A percentile compares a stretch with the other conserved stretches of the same genome.
These are phyloP conservation scores for Avena sativa DNA, from an alignment of 176 grass and related monocot species.

Conservation along the genomic window DNA sequence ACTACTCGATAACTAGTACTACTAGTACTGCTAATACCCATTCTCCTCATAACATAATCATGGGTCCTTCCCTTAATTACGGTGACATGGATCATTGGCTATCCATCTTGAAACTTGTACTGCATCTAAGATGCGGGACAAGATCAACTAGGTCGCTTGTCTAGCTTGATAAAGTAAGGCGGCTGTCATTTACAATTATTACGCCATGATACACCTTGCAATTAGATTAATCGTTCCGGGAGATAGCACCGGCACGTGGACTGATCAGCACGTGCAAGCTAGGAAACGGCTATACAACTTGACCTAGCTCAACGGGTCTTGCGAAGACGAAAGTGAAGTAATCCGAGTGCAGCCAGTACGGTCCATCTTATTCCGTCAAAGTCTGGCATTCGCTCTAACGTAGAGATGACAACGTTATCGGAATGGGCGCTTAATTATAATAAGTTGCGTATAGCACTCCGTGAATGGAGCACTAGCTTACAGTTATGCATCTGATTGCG, in stretches of 20 bases:
- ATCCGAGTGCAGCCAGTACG: not conserved
- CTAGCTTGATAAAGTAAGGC: constrained; percentile 53
- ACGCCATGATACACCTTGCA: constrained; percentile 35
- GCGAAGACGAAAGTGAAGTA: constrained; percentile 33
- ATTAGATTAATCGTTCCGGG: not conserved
- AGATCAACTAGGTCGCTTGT: constrained; percentile 51
- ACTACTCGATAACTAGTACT: not conserved
- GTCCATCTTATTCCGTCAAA: not conserved
- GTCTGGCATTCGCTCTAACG: constrained; percentile 22
- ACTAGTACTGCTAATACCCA: not conserved
- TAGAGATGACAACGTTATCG: constrained; percentile 35
- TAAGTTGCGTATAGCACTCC: not conserved
- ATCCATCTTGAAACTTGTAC: constrained; percentile 59
- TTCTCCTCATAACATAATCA: constrained; percentile 44
- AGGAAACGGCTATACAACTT: constrained; percentile 4
- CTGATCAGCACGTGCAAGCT: constrained; percentile 54
- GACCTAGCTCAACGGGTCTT: constrained; percentile 37
- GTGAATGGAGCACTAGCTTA: too few relatives aligned
- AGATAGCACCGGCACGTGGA: constrained; percentile 49
- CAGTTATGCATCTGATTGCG: not conserved
- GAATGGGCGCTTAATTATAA: constrained; percentile 42
- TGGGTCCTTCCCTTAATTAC: constrained; percentile 41
- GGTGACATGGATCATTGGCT: constrained; percentile 52
- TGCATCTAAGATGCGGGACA: constrained; percentile 46
- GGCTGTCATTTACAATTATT: constrained; percentile 13